Conservation (phyloP, 139 green algal species). For the Coccomyxa sp. region DNA sequence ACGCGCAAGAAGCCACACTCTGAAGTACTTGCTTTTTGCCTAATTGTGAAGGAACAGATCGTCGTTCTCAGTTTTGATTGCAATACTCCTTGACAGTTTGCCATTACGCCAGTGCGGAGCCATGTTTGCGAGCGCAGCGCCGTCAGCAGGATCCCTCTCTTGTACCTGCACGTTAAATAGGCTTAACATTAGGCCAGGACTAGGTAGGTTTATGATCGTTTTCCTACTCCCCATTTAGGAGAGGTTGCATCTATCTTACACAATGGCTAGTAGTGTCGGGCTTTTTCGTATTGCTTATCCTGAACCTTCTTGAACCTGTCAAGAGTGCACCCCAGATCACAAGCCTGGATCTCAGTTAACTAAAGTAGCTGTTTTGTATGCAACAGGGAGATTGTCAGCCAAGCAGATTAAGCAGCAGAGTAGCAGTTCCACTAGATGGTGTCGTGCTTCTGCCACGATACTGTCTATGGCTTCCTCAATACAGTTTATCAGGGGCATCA, state of each 20-base stretch:
- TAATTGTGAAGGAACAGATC: too few relatives aligned
- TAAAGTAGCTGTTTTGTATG: background rate
- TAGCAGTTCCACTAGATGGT: background rate
- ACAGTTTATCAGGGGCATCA: slow-evolving; percentile 90
- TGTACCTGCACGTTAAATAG: background rate
- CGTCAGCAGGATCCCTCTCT: background rate
- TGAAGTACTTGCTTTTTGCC: too few relatives aligned
- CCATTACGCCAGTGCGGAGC: too few relatives aligned
- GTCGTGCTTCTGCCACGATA: background rate
- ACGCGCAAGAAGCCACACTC: too few relatives aligned
- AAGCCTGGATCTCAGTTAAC: background rate
- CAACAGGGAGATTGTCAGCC: background rate
- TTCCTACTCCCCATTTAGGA: background rate
- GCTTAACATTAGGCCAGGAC: background rate
- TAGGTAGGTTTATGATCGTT: background rate
- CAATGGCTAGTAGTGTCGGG: background rate
- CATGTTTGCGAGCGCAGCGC: too few relatives aligned
- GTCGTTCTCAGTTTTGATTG: too few relatives aligned
- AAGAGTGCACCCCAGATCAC: background rate
- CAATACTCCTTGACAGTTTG: too few relatives aligned
- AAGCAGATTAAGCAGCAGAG: background rate
- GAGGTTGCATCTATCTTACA: background rate
- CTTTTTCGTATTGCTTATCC: too few relatives aligned
- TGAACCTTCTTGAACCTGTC: background rate
- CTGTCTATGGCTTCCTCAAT: slow-evolving; percentile 36